Evolutionary conservation across 805 yeast species (phyloP).

Genomic region (Zygotorulaspora florentina): DNA sequence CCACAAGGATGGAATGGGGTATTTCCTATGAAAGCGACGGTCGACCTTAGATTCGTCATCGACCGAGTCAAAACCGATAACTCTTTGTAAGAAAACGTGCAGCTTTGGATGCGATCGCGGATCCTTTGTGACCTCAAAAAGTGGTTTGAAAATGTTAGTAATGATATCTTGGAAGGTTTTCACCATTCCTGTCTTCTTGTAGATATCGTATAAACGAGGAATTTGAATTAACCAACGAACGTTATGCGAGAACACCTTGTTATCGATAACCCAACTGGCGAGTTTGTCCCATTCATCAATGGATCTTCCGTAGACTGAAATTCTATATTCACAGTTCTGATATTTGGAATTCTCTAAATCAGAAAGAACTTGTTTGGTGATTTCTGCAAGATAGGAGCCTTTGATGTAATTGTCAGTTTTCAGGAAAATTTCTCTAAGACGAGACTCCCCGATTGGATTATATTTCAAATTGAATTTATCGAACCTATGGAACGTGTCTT

Average conservation of each 20-base stretch:
- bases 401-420: slow-evolving; percentile 91
- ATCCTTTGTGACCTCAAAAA: slow-evolving; percentile 82
- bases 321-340: slow-evolving; percentile 96
- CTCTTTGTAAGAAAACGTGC: slow-evolving; percentile 83
- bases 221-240: slow-evolving; percentile 97
- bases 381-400: slow-evolving; percentile 87
- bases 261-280: slow-evolving; percentile 93
- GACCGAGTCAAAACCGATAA: slow-evolving; percentile 95
- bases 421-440: slow-evolving; percentile 90
- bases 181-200: slow-evolving; percentile 71
- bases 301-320: slow-evolving; percentile 89
- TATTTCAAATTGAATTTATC: slow-evolving; percentile 96
- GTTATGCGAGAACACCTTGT: slow-evolving; percentile 84
- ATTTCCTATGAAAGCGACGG: slow-evolving; percentile 73
- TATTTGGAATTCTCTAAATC: slow-evolving; percentile 94
- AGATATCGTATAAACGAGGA: slow-evolving; percentile 88
- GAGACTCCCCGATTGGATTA: slow-evolving; percentile 97
- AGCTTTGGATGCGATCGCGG: slow-evolving; percentile 90
- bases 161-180: slow-evolving; percentile 70
- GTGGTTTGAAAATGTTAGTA: slow-evolving; percentile 75
- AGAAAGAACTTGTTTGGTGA: slow-evolving; percentile 88
- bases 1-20: slow-evolving; percentile 87
- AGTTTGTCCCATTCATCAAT: slow-evolving; percentile 91
- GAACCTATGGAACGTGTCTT: slow-evolving; percentile 95
- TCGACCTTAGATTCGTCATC: slow-evolving; percentile 96